Evolutionary conservation across 2,329 filamentous ascomycete genomes (phyloP).

Genomic region (Fusarium chuoi): DNA sequence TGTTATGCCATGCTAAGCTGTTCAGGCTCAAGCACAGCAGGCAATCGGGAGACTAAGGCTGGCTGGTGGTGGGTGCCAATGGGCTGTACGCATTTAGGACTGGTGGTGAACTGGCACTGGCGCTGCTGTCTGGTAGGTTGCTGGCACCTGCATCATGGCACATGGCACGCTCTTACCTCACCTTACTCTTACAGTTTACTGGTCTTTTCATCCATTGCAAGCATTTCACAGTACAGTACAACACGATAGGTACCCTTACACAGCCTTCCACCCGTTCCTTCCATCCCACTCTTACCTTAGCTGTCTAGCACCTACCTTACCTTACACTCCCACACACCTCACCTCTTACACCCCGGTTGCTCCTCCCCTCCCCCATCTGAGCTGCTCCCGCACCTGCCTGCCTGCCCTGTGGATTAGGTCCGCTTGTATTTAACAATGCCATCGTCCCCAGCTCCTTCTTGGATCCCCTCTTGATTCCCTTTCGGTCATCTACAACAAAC

Average conservation of each 20-base stretch:
- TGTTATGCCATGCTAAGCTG: constrained; percentile 7
- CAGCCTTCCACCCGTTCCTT: constrained; percentile 37
- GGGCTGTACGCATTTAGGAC: constrained; percentile 28
- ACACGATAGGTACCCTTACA: constrained; percentile 32
- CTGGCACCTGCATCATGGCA: constrained; percentile 29
- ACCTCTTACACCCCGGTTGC: constrained; percentile 27
- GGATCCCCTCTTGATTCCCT: constrained; percentile 41
- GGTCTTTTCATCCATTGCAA: background rate
- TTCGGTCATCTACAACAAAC: constrained; percentile 43
- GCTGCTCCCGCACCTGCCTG: constrained; percentile 32
- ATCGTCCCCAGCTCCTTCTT: constrained; percentile 42
- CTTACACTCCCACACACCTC: constrained; percentile 37
- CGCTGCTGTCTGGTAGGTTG: constrained; percentile 3
- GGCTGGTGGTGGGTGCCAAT: constrained; percentile 25
- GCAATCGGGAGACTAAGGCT: background rate
- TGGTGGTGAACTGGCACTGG: constrained; percentile 24
- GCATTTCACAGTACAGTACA: constrained; percentile 14
- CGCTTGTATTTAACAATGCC: constrained; percentile 48
- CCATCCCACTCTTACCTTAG: constrained; percentile 29
- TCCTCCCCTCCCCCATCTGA: constrained; percentile 25
- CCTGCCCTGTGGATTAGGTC: background rate
- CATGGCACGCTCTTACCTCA: constrained; percentile 29
- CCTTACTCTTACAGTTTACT: constrained; percentile 1
- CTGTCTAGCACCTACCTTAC: constrained; percentile 3
- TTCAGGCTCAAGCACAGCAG: background rate